Conservation (phyloP, 1,139 yeast species). For the Geotrichum australiense region DNA sequence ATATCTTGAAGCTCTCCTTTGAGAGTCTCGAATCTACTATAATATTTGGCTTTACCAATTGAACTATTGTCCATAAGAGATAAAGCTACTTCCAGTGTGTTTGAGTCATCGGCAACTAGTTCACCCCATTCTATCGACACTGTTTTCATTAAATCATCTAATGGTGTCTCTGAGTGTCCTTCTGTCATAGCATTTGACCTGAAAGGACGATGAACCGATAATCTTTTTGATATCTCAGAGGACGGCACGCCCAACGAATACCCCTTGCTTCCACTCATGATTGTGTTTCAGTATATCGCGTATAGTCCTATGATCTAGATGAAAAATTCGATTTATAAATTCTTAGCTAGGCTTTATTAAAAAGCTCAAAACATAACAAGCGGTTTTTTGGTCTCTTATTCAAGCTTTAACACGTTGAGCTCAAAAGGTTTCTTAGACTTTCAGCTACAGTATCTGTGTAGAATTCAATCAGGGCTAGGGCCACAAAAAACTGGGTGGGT, state of each 20-base stretch:
- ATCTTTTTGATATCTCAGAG: conserved; percentile 15
- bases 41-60: conserved; percentile 75
- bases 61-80: conserved; percentile 78
- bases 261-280: conserved; percentile 12
- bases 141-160: conserved; percentile 13
- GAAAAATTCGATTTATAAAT: too few relatives aligned
- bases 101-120: conserved; percentile 44
- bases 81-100: conserved; percentile 78
- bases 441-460: too few relatives aligned
- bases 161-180: conserved; percentile 8
- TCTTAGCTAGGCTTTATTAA: too few relatives aligned
- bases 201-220: conserved; percentile 11
- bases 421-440: too few relatives aligned
- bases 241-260: conserved; percentile 10
- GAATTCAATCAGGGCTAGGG: too few relatives aligned
- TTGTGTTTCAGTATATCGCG: not conserved
- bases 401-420: too few relatives aligned
- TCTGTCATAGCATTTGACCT: not conserved
- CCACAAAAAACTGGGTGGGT: too few relatives aligned
- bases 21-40: conserved; percentile 48
- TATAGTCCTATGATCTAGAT: too few relatives aligned
- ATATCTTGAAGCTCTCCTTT: conserved; percentile 51
- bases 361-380: too few relatives aligned
- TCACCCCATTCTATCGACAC: conserved; percentile 29
- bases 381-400: too few relatives aligned